phyloP scores from a whole-genome alignment of 441 rosid species.

The Pelargonium cotyledonis region DNA sequence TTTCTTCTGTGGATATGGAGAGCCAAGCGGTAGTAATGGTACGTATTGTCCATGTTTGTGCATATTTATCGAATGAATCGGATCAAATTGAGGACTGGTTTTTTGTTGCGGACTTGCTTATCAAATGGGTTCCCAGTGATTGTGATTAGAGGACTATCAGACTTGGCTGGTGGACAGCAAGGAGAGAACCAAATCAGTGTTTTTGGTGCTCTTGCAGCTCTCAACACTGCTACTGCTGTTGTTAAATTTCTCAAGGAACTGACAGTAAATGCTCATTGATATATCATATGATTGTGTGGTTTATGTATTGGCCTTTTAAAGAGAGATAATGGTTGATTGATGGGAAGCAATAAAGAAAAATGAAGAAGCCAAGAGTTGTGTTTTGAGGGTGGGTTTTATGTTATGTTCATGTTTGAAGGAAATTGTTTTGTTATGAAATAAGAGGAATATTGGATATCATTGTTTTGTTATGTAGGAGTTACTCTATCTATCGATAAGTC shows the following conservation, averaged over 20 bases:
- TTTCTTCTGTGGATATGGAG: slow-evolving; percentile 47
- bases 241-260: slow-evolving; percentile 16
- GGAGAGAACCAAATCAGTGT: slow-evolving; percentile 25
- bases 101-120: slow-evolving; percentile 24
- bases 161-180: slow-evolving; percentile 35
- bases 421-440: too few species aligned
- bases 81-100: too few species aligned
- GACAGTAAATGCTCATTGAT: not conserved
- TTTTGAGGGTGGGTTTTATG: too few species aligned
- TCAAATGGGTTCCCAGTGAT: slow-evolving; percentile 39
- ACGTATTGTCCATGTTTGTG: not conserved
- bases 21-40: slow-evolving; percentile 47
- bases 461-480: too few species aligned
- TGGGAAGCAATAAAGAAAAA: too few species aligned
- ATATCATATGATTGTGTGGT: not conserved
- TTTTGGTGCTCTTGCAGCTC: slow-evolving; percentile 27
- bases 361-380: too few species aligned
- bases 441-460: too few species aligned
- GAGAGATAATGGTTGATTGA: too few species aligned
- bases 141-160: slow-evolving; percentile 38
- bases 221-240: slow-evolving; percentile 24
- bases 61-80: too few species aligned
- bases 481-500: too few species aligned
- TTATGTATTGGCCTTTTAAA: not conserved
- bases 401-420: too few species aligned